Percentiles rank a stretch among this genome's conserved stretches.
These are phyloP conservation scores for Taphrina wiesneri DNA, from an alignment of 1,139 yeast genomes.

Conservation along the genomic window DNA sequence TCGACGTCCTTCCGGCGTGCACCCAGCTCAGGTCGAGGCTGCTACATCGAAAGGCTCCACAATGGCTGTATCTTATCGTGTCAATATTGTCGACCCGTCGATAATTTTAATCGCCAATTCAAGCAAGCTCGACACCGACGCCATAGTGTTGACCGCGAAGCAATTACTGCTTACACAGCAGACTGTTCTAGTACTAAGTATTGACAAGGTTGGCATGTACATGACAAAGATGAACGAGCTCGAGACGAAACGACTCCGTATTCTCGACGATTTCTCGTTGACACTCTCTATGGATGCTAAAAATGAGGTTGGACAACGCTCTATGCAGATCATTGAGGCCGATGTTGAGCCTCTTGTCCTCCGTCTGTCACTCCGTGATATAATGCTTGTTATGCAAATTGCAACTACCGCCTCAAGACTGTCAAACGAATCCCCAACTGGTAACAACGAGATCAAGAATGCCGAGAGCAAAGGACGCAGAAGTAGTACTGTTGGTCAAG, in stretches of 20 bases:
- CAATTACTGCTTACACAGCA: constrained; percentile 74
- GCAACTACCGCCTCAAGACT: constrained; percentile 70
- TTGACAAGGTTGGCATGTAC: constrained; percentile 83
- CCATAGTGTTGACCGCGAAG: constrained; percentile 83
- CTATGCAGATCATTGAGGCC: constrained; percentile 64
- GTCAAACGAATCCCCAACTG: constrained; percentile 26
- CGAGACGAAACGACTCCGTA: constrained; percentile 62
- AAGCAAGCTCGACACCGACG: constrained; percentile 67
- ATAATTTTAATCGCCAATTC: constrained; percentile 81
- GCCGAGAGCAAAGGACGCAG: neutral
- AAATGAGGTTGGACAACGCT: constrained; percentile 59
- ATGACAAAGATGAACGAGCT: constrained; percentile 71
- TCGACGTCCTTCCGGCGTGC: neutral
- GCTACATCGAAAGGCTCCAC: constrained; percentile 33
- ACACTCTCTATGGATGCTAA: constrained; percentile 72
- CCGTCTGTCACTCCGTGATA: constrained; percentile 83
- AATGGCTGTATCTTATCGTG: constrained; percentile 53
- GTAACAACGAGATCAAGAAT: neutral
- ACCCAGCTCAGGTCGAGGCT: neutral
- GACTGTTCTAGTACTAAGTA: constrained; percentile 61
- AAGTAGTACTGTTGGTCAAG: neutral
- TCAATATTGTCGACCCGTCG: constrained; percentile 77
- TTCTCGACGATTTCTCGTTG: constrained; percentile 85
- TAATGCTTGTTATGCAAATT: constrained; percentile 72
- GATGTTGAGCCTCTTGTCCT: constrained; percentile 78